phyloP scores from a whole-genome alignment of 495 filamentous ascomycete genomes.

The Chaetomium cochliodes region DNA sequence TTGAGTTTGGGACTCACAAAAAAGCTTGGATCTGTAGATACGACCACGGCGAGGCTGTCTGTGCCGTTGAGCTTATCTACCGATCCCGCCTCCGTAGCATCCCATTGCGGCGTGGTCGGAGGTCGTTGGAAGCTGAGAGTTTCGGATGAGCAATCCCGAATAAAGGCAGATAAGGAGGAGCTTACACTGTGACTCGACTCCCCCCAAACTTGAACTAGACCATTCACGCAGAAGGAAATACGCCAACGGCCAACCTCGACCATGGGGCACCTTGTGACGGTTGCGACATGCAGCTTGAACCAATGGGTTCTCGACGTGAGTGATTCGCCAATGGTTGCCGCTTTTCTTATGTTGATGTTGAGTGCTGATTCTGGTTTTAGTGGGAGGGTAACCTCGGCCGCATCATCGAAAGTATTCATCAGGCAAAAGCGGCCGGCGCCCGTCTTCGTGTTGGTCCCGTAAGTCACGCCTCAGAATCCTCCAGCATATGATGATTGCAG shows the following conservation, averaged over 20 bases:
- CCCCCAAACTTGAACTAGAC: background rate
- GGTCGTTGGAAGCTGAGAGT: background rate
- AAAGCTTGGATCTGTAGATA: too few relatives aligned
- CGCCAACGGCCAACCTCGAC: background rate
- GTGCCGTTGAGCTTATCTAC: background rate
- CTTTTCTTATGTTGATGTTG: background rate
- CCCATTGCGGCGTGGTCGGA: background rate
- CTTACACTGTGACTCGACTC: background rate
- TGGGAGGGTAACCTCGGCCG: conserved; percentile 73
- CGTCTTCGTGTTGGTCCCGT: conserved; percentile 71
- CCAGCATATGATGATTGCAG: background rate
- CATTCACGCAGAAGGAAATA: background rate
- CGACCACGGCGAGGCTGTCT: too few relatives aligned
- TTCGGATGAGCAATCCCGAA: background rate
- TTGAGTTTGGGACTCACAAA: too few relatives aligned
- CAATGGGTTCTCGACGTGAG: conserved; percentile 71
- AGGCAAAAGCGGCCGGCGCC: conserved; percentile 69
- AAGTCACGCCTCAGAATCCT: conserved; percentile 6
- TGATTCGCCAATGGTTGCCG: background rate
- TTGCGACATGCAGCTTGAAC: conserved; percentile 51
- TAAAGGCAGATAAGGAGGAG: background rate
- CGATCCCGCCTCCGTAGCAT: background rate
- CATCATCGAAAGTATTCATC: conserved; percentile 71
- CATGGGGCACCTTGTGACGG: conserved; percentile 43
- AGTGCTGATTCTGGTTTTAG: conserved; percentile 33